Conservation (phyloP, 2,329 filamentous ascomycete species). For the Colletotrichum musicola region DNA sequence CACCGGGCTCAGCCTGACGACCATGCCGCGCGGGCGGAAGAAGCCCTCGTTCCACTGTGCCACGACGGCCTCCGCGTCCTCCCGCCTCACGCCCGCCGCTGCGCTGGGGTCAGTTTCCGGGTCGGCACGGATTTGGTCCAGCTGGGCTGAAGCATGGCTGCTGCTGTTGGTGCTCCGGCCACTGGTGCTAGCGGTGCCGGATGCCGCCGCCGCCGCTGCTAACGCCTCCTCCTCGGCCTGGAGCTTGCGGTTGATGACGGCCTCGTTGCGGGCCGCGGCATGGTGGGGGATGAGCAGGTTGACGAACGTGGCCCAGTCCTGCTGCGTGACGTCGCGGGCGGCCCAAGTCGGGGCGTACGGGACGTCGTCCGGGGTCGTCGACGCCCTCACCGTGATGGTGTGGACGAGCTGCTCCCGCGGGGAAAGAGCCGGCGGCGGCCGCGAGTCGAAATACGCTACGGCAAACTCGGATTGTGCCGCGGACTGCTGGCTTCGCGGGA, state of each 20-base stretch:
- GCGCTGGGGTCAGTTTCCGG: slow-evolving; percentile 49
- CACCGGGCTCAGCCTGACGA: slow-evolving; percentile 50
- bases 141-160: slow-evolving; percentile 56
- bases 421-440: slow-evolving; percentile 48
- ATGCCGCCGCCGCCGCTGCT: slow-evolving; percentile 40
- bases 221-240: slow-evolving; percentile 52
- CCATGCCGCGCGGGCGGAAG: slow-evolving; percentile 64
- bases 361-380: slow-evolving; percentile 57
- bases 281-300: slow-evolving; percentile 68
- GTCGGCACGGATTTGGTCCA: slow-evolving; percentile 50
- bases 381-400: slow-evolving; percentile 49
- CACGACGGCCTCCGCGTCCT: slow-evolving; percentile 51
- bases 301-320: slow-evolving; percentile 72
- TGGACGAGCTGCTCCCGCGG: slow-evolving; percentile 46
- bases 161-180: slow-evolving; percentile 43
- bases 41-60: slow-evolving; percentile 70
- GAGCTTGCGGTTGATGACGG: slow-evolving; percentile 63
- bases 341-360: slow-evolving; percentile 56
- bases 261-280: slow-evolving; percentile 57
- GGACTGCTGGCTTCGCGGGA: slow-evolving; percentile 25
- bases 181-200: slow-evolving; percentile 33
- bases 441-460: slow-evolving; percentile 61
- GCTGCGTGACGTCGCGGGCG: slow-evolving; percentile 58
- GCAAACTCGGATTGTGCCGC: slow-evolving; percentile 46
- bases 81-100: slow-evolving; percentile 11